A percentile compares a stretch with the other conserved stretches of the same genome.
Conservation (phyloP, 2,329 filamentous ascomycete genomes). For the Phialophora chinensis region DNA sequence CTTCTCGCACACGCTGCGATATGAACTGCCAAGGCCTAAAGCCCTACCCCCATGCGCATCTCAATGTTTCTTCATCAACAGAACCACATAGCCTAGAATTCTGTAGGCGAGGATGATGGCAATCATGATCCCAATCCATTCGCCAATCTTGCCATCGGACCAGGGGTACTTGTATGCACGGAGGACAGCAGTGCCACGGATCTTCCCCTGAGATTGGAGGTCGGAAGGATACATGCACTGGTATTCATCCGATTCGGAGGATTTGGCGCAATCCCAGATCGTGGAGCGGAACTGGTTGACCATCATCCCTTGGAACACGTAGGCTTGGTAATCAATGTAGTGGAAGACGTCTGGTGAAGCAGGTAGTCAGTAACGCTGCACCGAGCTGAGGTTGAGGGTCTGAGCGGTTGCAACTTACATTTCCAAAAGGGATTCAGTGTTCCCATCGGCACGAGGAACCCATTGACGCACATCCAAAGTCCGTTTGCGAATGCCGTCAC, state of each 20-base stretch:
- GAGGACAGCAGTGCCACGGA: slow-evolving; percentile 73
- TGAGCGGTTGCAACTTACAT: slow-evolving; percentile 30
- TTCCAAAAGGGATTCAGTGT: slow-evolving; percentile 82
- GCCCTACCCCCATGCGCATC: not conserved
- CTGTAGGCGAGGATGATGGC: slow-evolving; percentile 77
- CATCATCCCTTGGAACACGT: slow-evolving; percentile 93
- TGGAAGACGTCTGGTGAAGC: slow-evolving; percentile 71
- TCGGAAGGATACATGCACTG: slow-evolving; percentile 74
- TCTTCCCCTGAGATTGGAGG: slow-evolving; percentile 68
- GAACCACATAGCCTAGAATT: slow-evolving; percentile 52
- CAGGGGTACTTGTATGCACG: slow-evolving; percentile 71
- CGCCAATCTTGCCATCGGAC: slow-evolving; percentile 65
- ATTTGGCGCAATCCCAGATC: slow-evolving; percentile 63
- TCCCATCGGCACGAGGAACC: slow-evolving; percentile 76
- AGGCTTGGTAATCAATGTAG: slow-evolving; percentile 80
- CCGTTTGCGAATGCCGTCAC: slow-evolving; percentile 85
- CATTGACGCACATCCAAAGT: slow-evolving; percentile 85
- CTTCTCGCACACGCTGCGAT: not conserved
- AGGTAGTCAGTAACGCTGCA: not conserved
- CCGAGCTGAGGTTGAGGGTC: not conserved
- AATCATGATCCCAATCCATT: slow-evolving; percentile 78
- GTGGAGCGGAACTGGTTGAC: slow-evolving; percentile 78
- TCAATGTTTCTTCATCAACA: slow-evolving; percentile 30
- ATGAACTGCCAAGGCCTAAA: not conserved
- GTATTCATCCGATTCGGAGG: slow-evolving; percentile 52